A percentile compares a stretch with the other conserved stretches of the same genome.
Conservation (phyloP, 2,329 filamentous ascomycete species). For the Zymoseptoria brevis region DNA sequence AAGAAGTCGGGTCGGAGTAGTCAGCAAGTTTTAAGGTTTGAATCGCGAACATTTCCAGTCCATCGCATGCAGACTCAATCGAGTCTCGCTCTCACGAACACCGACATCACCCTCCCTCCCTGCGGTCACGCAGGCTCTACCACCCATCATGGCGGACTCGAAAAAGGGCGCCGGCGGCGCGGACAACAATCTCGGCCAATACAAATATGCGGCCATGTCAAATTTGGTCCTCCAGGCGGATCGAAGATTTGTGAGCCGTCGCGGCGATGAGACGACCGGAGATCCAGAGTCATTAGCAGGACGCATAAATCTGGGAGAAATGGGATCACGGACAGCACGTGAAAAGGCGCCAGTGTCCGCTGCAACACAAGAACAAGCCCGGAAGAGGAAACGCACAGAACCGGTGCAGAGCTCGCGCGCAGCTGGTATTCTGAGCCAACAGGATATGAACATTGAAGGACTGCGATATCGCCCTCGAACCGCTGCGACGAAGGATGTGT, state of each 20-base stretch:
- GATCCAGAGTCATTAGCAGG: slow-evolving; percentile 96
- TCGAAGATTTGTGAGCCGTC: slow-evolving; percentile 85
- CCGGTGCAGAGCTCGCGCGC: slow-evolving; percentile 57
- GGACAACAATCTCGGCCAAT: slow-evolving; percentile 30
- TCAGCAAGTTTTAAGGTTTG: background rate
- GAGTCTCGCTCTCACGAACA: slow-evolving; percentile 1
- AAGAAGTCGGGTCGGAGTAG: too few relatives aligned
- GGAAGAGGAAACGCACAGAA: slow-evolving; percentile 74
- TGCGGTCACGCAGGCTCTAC: slow-evolving; percentile 1
- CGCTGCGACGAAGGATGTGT: slow-evolving; percentile 81
- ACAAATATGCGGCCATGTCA: slow-evolving; percentile 57
- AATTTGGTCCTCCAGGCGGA: slow-evolving; percentile 99
- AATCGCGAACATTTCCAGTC: background rate
- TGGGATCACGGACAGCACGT: slow-evolving; percentile 77
- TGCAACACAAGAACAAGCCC: slow-evolving; percentile 54
- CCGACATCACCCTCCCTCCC: background rate
- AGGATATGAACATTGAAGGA: slow-evolving; percentile 81
- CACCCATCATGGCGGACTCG: slow-evolving; percentile 24
- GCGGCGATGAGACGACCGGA: slow-evolving; percentile 89
- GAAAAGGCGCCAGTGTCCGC: slow-evolving; percentile 67
- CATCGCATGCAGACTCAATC: slow-evolving; percentile 1
- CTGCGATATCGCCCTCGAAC: slow-evolving; percentile 88
- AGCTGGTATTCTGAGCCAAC: slow-evolving; percentile 71
- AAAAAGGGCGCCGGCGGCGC: slow-evolving; percentile 26
- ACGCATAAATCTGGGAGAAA: slow-evolving; percentile 85